Conservation (phyloP, 2,329 filamentous ascomycete species). For the Penicillium olsonii region DNA sequence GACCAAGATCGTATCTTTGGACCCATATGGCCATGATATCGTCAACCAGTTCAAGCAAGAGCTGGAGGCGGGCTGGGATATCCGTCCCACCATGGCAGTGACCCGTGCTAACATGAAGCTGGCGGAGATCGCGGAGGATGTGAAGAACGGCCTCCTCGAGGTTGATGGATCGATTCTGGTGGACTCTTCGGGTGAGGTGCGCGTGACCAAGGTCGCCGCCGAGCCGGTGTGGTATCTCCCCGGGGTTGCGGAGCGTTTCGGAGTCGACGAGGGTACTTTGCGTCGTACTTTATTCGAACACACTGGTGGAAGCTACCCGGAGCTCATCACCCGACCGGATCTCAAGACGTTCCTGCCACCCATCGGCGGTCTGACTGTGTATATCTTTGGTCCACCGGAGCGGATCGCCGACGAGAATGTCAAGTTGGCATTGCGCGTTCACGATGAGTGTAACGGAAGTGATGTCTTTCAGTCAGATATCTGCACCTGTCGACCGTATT, state of each 20-base stretch:
- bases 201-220: slow-evolving; percentile 94
- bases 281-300: slow-evolving; percentile 90
- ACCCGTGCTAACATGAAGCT: slow-evolving; percentile 95
- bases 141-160: slow-evolving; percentile 72
- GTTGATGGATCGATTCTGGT: slow-evolving; percentile 88
- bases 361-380: slow-evolving; percentile 93
- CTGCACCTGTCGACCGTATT: slow-evolving; percentile 87
- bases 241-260: slow-evolving; percentile 87
- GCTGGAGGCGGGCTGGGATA: slow-evolving; percentile 71
- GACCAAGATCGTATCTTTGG: slow-evolving; percentile 97
- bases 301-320: slow-evolving; percentile 92
- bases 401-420: slow-evolving; percentile 88
- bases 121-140: slow-evolving; percentile 90
- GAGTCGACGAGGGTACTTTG: slow-evolving; percentile 83
- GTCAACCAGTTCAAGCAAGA: slow-evolving; percentile 77
- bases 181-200: slow-evolving; percentile 81
- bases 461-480: slow-evolving; percentile 98
- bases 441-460: slow-evolving; percentile 89
- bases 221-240: slow-evolving; percentile 91
- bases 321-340: slow-evolving; percentile 90
- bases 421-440: slow-evolving; percentile 79
- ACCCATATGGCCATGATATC: slow-evolving; percentile 85
- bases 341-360: slow-evolving; percentile 96
- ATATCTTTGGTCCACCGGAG: slow-evolving; percentile 92
- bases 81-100: slow-evolving; percentile 86